These are phyloP conservation scores for Fragaria nilgerrensis DNA, from an alignment of 306 rosid species.

Conservation along the genomic window DNA sequence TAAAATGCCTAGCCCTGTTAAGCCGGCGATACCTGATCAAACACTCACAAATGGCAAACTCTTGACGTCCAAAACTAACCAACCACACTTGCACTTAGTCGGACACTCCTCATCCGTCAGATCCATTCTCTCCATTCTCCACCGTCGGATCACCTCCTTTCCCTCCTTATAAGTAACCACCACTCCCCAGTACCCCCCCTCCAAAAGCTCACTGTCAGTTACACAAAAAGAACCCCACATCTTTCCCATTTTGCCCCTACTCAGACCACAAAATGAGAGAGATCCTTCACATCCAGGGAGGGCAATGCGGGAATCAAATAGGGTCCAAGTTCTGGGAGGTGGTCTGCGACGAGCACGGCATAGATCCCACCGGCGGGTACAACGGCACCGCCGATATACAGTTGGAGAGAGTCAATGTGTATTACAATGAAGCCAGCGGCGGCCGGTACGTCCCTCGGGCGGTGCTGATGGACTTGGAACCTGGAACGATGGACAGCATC, in stretches of 20 bases:
- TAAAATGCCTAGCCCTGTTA: constrained; percentile 13
- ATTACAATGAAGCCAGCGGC: constrained; percentile 55
- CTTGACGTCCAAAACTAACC: constrained; percentile 3
- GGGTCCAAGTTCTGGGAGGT: constrained; percentile 71
- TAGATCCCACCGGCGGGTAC: constrained; percentile 50
- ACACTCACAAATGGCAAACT: constrained; percentile 17
- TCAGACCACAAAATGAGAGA: constrained; percentile 49
- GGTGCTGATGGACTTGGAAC: constrained; percentile 80
- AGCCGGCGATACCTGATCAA: constrained; percentile 26
- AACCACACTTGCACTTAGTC: constrained; percentile 1
- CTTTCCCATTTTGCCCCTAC: constrained; percentile 12
- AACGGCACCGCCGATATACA: constrained; percentile 46
- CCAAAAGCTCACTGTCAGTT: constrained; percentile 22
- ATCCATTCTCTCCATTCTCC: not conserved
- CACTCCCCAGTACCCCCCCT: constrained; percentile 5
- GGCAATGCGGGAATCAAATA: constrained; percentile 76
- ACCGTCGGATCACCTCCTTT: constrained; percentile 15
- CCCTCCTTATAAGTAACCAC: constrained; percentile 25
- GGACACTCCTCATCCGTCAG: constrained; percentile 26
- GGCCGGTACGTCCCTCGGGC: constrained; percentile 74
- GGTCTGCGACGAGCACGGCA: constrained; percentile 65
- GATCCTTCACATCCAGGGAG: constrained; percentile 77
- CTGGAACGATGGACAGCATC: constrained; percentile 71
- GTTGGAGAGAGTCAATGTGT: constrained; percentile 54
- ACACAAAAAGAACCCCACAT: not conserved